phyloP scores from a whole-genome alignment of 768 basidiomycete genomes.

The Auriscalpium microsporum region DNA sequence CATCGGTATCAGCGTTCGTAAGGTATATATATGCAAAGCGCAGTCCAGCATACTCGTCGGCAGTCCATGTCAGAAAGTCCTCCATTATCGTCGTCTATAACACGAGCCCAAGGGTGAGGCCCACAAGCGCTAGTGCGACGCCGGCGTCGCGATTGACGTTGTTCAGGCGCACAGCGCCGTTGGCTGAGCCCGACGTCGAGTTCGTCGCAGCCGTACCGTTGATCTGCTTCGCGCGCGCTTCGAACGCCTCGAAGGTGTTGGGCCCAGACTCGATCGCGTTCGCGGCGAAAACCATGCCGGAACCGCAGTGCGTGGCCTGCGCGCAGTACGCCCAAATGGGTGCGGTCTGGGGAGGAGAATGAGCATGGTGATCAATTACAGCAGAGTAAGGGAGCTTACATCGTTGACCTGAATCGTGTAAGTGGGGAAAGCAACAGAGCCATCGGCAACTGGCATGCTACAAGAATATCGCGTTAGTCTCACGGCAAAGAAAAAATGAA shows the following conservation, averaged over 20 bases:
- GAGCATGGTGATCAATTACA: background rate
- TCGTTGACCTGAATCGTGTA: conserved; percentile 48
- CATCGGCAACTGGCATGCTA: conserved; percentile 40
- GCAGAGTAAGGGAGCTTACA: conserved; percentile 18
- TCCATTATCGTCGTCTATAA: background rate
- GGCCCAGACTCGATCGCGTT: conserved; percentile 44
- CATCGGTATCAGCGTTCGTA: background rate
- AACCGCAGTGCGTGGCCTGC: conserved; percentile 41
- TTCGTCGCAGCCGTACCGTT: conserved; percentile 28
- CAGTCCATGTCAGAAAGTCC: background rate
- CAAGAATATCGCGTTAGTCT: background rate
- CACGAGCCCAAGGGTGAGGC: background rate
- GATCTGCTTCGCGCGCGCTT: conserved; percentile 33
- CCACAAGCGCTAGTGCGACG: background rate
- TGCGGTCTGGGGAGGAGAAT: conserved; percentile 27
- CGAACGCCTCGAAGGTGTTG: conserved; percentile 48
- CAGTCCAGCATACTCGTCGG: no score
- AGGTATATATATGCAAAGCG: background rate
- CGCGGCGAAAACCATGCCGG: conserved; percentile 53
- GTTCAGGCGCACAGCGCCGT: background rate
- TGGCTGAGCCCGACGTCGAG: conserved; percentile 13
- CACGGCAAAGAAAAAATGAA: background rate
- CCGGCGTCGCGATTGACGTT: background rate
- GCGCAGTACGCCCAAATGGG: conserved; percentile 52
- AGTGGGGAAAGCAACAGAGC: conserved; percentile 40